Evolutionary conservation across 2,329 filamentous ascomycete species (phyloP).

Genomic region (Dryadomyces quercivorus): DNA sequence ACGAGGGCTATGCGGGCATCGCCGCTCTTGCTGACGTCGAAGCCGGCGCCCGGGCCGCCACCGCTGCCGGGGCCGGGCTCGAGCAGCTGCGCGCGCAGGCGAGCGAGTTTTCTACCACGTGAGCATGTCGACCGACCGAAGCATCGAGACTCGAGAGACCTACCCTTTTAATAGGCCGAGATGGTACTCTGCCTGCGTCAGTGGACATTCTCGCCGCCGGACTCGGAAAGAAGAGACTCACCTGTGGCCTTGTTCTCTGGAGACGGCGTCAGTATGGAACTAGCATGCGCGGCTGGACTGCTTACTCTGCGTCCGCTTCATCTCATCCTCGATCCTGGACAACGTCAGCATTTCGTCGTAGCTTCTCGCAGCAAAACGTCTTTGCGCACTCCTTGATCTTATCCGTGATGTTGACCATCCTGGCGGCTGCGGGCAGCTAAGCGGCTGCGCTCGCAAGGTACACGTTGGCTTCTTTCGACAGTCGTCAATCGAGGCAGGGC

Average conservation of each 20-base stretch:
- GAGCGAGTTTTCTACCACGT: conserved; percentile 70
- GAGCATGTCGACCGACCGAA: neutral
- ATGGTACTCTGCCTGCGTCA: conserved; percentile 66
- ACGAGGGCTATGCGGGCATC: conserved; percentile 95
- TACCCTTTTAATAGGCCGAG: conserved; percentile 94
- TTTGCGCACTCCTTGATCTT: conserved; percentile 91
- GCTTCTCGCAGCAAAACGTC: no score
- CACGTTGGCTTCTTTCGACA: neutral
- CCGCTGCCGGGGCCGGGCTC: conserved; percentile 76
- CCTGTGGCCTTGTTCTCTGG: conserved; percentile 97
- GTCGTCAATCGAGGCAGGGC: no score
- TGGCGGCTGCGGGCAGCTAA: conserved; percentile 17
- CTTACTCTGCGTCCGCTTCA: conserved; percentile 93
- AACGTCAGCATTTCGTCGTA: neutral
- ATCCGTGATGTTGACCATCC: conserved; percentile 98
- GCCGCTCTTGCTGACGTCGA: conserved; percentile 89
- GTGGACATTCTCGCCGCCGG: neutral
- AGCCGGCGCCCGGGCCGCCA: conserved; percentile 68
- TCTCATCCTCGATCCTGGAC: conserved; percentile 97
- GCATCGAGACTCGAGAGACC: no score
- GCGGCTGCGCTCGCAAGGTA: conserved; percentile 4
- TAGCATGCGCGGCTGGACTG: no score
- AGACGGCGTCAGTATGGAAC: conserved; percentile 12
- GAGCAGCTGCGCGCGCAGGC: conserved; percentile 84
- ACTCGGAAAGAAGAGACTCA: conserved; percentile 32